These are phyloP conservation scores for Neurospora discreta DNA, from an alignment of 495 filamentous ascomycete genomes.

Conservation along the genomic window DNA sequence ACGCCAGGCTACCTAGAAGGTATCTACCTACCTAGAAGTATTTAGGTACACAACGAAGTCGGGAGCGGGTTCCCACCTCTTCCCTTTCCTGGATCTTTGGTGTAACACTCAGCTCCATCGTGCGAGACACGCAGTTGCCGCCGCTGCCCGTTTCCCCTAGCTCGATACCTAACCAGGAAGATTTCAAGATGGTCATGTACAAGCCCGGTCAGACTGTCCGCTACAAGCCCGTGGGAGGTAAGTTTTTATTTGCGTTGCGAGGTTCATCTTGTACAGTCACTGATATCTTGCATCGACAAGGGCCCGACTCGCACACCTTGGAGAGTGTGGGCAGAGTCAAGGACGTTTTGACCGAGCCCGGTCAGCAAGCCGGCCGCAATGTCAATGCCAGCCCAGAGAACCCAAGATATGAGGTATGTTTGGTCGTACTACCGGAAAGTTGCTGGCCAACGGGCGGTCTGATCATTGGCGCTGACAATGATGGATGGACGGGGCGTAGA, in stretches of 20 bases:
- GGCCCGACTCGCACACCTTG: slow-evolving; percentile 27
- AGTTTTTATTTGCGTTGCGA: neutral
- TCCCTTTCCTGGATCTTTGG: neutral
- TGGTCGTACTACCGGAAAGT: neutral
- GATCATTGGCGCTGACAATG: neutral
- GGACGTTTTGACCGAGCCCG: slow-evolving; percentile 28
- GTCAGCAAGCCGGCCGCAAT: slow-evolving; percentile 28
- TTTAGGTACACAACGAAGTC: neutral
- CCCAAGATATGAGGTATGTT: slow-evolving; percentile 31
- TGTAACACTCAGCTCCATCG: neutral
- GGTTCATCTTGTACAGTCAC: neutral
- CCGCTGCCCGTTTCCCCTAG: neutral
- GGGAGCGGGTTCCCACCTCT: neutral
- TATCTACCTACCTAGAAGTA: neutral
- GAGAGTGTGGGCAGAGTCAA: slow-evolving; percentile 30
- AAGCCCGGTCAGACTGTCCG: slow-evolving; percentile 23
- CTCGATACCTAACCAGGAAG: neutral
- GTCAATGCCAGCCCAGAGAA: slow-evolving; percentile 26
- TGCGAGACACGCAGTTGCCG: neutral
- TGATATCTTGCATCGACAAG: slow-evolving; percentile 5
- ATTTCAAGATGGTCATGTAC: slow-evolving; percentile 7
- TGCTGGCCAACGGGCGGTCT: neutral
- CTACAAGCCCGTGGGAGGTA: slow-evolving; percentile 33
- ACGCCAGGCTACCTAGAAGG: neutral
- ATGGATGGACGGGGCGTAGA: slow-evolving; percentile 11